These are phyloP conservation scores for Cercospora janseana DNA, from an alignment of 2,329 filamentous ascomycete species.

Conservation along the genomic window DNA sequence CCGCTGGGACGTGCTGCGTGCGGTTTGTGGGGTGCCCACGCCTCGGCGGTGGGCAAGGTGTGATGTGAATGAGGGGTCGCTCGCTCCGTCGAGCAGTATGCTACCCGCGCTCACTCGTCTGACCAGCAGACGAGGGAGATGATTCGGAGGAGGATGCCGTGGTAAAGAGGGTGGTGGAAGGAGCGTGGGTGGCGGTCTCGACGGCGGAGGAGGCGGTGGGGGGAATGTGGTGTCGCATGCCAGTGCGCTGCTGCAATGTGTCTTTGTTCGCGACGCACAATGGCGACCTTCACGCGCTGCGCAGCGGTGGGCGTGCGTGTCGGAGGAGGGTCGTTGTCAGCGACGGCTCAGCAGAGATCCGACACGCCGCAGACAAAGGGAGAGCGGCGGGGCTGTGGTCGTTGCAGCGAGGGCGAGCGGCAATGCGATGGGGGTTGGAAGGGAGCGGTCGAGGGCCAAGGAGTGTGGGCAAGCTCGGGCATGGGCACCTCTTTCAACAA, in stretches of 20 bases:
- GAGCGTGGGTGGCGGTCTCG: constrained; percentile 15
- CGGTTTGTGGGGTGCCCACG: constrained; percentile 2
- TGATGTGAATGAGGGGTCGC: constrained; percentile 4
- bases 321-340: no score
- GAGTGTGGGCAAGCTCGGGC: no score
- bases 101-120: constrained; percentile 10
- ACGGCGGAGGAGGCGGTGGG: constrained; percentile 15
- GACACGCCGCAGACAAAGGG: background rate
- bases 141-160: constrained; percentile 3
- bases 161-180: constrained; percentile 11
- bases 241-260: background rate
- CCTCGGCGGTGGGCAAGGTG: background rate
- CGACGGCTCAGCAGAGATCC: no score
- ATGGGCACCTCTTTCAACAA: no score
- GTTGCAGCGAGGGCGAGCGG: background rate
- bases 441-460: no score
- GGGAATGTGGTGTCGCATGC: constrained; percentile 21
- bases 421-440: constrained; percentile 4
- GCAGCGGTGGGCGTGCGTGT: no score
- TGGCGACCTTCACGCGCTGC: constrained; percentile 6
- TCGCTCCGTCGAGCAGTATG: constrained; percentile 2
- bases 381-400: background rate
- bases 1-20: constrained; percentile 23
- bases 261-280: constrained; percentile 13
- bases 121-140: constrained; percentile 24